Evolutionary conservation across 192 early-diverging fungal genomes (phyloP).

Genomic region (Thamnidium elegans): DNA sequence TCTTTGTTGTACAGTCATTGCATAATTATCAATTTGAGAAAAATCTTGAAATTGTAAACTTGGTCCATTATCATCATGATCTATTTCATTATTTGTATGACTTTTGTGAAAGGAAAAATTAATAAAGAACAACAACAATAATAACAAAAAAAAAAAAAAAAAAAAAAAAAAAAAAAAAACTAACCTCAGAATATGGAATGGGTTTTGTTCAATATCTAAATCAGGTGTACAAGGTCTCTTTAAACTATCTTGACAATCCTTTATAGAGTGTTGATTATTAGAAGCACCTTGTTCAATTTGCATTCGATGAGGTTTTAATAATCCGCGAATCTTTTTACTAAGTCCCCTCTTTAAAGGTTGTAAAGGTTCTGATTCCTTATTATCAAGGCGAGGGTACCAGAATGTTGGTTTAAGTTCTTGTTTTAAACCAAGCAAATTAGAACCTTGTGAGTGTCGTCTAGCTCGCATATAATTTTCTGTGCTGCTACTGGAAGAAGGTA

Average conservation of each 20-base stretch:
- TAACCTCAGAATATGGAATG: slow-evolving; percentile 31
- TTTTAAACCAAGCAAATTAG: neutral
- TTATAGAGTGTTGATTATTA: too few relatives aligned
- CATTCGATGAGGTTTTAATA: slow-evolving; percentile 23
- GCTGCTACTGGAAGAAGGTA: too few relatives aligned
- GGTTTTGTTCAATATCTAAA: slow-evolving; percentile 9
- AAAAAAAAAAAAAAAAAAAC: too few relatives aligned
- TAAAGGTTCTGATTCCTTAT: neutral
- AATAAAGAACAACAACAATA: slow-evolving; percentile 1
- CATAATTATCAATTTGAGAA: slow-evolving; percentile 63
- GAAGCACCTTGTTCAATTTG: slow-evolving; percentile 11
- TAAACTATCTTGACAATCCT: slow-evolving; percentile 2
- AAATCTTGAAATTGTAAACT: slow-evolving; percentile 31
- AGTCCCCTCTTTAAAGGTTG: slow-evolving; percentile 15
- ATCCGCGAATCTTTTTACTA: slow-evolving; percentile 16
- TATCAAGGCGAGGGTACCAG: slow-evolving; percentile 31
- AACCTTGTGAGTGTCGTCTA: neutral
- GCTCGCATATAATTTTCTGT: neutral
- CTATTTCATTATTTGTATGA: slow-evolving; percentile 6
- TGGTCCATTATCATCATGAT: neutral
- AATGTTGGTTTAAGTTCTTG: slow-evolving; percentile 12
- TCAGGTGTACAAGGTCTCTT: slow-evolving; percentile 14
- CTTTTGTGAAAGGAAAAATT: neutral
- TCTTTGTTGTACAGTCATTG: slow-evolving; percentile 59
- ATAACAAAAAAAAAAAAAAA: too few relatives aligned